A percentile compares a stretch with the other conserved stretches of the same genome.
Conservation (phyloP, 257 asterid species). For the Capsicum rhomboideum region DNA sequence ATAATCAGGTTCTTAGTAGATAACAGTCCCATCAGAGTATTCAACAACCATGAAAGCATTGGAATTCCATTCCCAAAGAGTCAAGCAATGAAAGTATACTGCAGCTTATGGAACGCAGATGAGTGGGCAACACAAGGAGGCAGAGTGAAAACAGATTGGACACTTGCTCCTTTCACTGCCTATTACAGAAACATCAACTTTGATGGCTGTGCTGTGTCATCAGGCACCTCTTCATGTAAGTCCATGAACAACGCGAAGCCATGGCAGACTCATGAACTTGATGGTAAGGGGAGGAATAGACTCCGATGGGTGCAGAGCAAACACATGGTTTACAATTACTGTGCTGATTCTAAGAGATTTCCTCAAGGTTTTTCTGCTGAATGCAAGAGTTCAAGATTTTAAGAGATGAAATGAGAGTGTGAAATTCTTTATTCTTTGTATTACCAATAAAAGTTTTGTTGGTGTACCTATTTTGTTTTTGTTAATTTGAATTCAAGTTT, state of each 20-base stretch:
- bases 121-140: conserved; percentile 5
- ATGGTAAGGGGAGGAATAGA: conserved; percentile 12
- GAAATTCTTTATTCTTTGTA: background rate
- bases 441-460: background rate
- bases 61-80: conserved; percentile 7
- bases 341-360: conserved; percentile 13
- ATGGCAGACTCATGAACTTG: conserved; percentile 14
- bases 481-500: background rate
- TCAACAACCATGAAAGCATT: background rate
- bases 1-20: conserved; percentile 1
- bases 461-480: background rate
- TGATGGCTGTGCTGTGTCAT: background rate
- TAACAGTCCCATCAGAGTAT: conserved; percentile 2
- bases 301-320: conserved; percentile 13
- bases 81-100: background rate
- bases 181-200: conserved; percentile 3
- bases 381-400: conserved; percentile 15
- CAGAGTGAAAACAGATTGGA: conserved; percentile 1
- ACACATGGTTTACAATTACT: conserved; percentile 14
- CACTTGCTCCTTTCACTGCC: background rate
- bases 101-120: conserved; percentile 4
- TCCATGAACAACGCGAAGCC: background rate
- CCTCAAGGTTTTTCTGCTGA: conserved; percentile 8
- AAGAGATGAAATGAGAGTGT: background rate
- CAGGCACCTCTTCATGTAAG: background rate